Base-by-base conservation (phyloP, 2,329 filamentous ascomycete species). In the Alternaria sp. region DNA sequence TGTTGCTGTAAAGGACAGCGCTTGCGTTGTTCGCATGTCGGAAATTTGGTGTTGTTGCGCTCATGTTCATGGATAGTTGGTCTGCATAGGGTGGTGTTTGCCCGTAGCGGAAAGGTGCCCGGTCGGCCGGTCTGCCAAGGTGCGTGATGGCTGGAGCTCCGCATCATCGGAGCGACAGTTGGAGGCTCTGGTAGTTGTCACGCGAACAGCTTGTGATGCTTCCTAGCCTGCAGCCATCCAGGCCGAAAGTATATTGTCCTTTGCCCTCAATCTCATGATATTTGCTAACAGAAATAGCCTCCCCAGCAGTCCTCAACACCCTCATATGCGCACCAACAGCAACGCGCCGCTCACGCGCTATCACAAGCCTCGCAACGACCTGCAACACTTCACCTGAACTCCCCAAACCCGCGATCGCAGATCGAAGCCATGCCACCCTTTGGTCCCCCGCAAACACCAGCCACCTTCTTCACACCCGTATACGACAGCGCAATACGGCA, bases 401-500 rank as follows among this genome's bases (percentile, higher is more conserved):
- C 46, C 31, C 31, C 60, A 21, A 70, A 56, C 42, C 79, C 80
- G 31, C 70, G 72, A 45, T 79, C 66, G n/a, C 82, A 84, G 56
- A 76, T 83, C 17, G 80, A 84, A 78, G 80, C 82, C 26, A 82
- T 83, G 78, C 80, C 81, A 13, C 79, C 74, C 1, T 64, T 69
- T 42, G 58, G 36, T 29, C 56, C 70, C n/a, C 14, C 61, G 57
- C 65, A 68, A 37, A 48, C 55, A 6, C 53, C 66, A 8, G 36
- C 65, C 10, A 51, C 61, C 14, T 56, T 69, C 39, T 58, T 67
- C 21, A 62, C 63, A 37, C 61, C 65, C 3, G 53, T 73, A 5
- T 84, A 83, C 70, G 83, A 90, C 72, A 80, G 85, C 9, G 86
- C 90, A 1, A 82, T 81, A 37, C 80, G 85, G 26, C 90, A 93